Evolutionary conservation across 1,139 yeast species (phyloP).

Genomic region (Nadsonia starkeyi-henricii): DNA sequence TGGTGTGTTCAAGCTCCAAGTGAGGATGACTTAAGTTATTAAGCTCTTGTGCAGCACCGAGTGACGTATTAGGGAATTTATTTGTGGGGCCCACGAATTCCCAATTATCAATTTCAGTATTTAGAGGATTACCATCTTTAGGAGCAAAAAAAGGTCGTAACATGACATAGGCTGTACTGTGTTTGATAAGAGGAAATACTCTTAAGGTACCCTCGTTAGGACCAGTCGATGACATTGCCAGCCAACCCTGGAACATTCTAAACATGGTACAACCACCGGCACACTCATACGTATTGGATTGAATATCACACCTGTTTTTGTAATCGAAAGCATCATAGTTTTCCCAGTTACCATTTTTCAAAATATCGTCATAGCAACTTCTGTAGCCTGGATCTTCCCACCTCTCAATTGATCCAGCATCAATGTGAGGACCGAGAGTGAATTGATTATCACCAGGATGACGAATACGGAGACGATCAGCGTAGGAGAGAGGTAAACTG

Average conservation of each 20-base stretch:
- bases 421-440: conserved; percentile 31
- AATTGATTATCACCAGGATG: conserved; percentile 28
- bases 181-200: conserved; percentile 26
- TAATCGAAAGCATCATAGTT: conserved; percentile 32
- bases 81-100: conserved; percentile 12
- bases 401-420: conserved; percentile 35
- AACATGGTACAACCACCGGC: conserved; percentile 28
- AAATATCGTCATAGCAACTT: conserved; percentile 27
- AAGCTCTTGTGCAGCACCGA: conserved; percentile 24
- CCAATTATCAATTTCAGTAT: conserved; percentile 5
- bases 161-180: conserved; percentile 31
- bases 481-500: conserved; percentile 31
- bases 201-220: conserved; percentile 34
- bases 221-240: conserved; percentile 27
- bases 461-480: conserved; percentile 40
- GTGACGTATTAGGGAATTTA: conserved; percentile 13
- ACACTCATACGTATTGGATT: conserved; percentile 26
- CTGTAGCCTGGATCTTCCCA: conserved; percentile 33
- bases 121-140: conserved; percentile 8
- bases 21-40: conserved; percentile 18
- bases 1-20: conserved; percentile 14
- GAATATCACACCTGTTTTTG: conserved; percentile 27
- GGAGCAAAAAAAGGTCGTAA: conserved; percentile 33
- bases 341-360: conserved; percentile 34
- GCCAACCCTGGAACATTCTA: conserved; percentile 38